Evolutionary conservation across 1,284 basidiomycete species (phyloP).

Genomic region (Sporisorium graminicola): DNA sequence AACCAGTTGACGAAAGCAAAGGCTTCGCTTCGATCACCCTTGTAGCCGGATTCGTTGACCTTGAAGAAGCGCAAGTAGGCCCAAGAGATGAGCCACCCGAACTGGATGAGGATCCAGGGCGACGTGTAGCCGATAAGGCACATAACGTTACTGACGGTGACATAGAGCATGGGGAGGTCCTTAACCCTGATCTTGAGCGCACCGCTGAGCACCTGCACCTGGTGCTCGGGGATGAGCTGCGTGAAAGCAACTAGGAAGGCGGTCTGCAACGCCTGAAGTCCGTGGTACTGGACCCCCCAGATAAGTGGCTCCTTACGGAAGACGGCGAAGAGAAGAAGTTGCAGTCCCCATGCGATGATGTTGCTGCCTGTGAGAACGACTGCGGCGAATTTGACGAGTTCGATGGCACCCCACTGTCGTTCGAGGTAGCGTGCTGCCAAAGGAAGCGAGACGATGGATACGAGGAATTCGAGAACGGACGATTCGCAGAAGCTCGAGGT

Average conservation of each 20-base stretch:
- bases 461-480: slow-evolving; percentile 83
- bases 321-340: slow-evolving; percentile 57
- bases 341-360: slow-evolving; percentile 61
- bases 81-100: slow-evolving; percentile 96
- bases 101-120: slow-evolving; percentile 93
- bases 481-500: slow-evolving; percentile 89
- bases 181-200: slow-evolving; percentile 88
- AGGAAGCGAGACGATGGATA: slow-evolving; percentile 83
- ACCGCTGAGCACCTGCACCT: slow-evolving; percentile 86
- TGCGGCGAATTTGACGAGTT: slow-evolving; percentile 86
- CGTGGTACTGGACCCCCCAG: slow-evolving; percentile 88
- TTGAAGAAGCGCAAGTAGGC: slow-evolving; percentile 97
- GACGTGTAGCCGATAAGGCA: slow-evolving; percentile 88
- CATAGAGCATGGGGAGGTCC: slow-evolving; percentile 92
- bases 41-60: slow-evolving; percentile 75
- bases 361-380: slow-evolving; percentile 73
- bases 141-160: slow-evolving; percentile 89
- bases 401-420: slow-evolving; percentile 88
- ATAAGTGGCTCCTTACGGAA: slow-evolving; percentile 57
- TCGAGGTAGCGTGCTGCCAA: slow-evolving; percentile 90
- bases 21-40: slow-evolving; percentile 92
- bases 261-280: slow-evolving; percentile 90
- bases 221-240: slow-evolving; percentile 96
- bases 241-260: slow-evolving; percentile 94
- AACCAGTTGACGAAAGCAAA: slow-evolving; percentile 98